These are phyloP conservation scores for Rhizopus stolonifer DNA, from an alignment of 371 early-diverging fungal species.

Conservation along the genomic window DNA sequence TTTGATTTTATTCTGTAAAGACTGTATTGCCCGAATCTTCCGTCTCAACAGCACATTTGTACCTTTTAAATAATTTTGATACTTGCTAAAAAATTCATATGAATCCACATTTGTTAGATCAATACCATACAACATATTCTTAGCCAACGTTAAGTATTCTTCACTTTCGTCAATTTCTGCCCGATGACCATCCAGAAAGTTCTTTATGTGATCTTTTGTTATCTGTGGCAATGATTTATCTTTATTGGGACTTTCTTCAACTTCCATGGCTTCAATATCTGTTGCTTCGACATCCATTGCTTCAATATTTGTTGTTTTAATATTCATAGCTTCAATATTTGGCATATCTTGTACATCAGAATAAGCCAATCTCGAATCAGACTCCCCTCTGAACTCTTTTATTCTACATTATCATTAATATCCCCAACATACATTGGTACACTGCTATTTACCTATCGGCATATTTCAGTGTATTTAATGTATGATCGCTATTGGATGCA, in stretches of 20 bases:
- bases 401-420: constrained; percentile 12
- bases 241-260: background rate
- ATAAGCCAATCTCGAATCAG: constrained; percentile 20
- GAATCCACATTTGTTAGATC: background rate
- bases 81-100: background rate
- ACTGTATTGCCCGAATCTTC: background rate
- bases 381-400: constrained; percentile 44
- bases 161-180: background rate
- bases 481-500: constrained; percentile 91
- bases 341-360: background rate
- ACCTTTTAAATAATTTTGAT: background rate
- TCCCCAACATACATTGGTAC: background rate
- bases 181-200: background rate
- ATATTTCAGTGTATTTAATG: constrained; percentile 97
- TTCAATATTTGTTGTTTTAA: background rate
- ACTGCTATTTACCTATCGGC: constrained; percentile 74
- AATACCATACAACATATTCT: background rate
- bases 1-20: background rate
- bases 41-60: background rate
- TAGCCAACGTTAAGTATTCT: background rate
- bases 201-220: constrained; percentile 1
- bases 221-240: background rate
- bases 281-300: background rate
- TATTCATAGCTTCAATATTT: background rate
- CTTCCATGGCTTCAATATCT: background rate